Base-by-base conservation (phyloP, 2,329 filamentous ascomycete genomes). In the Sclerotinia glacialis region DNA sequence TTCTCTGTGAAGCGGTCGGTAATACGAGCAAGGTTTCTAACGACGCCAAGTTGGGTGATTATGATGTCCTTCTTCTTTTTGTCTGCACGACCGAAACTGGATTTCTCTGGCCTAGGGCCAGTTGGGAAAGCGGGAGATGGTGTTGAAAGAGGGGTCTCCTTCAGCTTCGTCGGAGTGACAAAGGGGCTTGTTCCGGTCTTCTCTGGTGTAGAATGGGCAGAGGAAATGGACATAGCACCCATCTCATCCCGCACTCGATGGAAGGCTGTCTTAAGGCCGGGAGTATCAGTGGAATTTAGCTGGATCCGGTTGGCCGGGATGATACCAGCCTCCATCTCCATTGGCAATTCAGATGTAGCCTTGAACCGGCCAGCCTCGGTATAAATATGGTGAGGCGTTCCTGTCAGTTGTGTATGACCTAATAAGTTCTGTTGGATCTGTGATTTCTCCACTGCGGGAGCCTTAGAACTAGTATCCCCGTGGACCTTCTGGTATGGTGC, bases 21-120 rank as follows among this genome's bases (percentile, higher is more conserved):
- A 7, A 69, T 53, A 18, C 62, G 64, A 28, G 67, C 60, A 37
- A 44, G 21, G 50, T 72, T 73, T 26, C 67, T 68, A 18, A 50
- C 50, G n/a, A 70, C 42, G 7, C 68, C 67, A n/a, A 34, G 21
- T n/a, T 60, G 40, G 6, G 50, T 58, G 46, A 73, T 67, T 28
- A 72, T 52, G 47, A 73, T 67, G 16, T 72, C 70, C 47, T 68
- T 69, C 52, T 65, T 69, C 7, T 52, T 56, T 18, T 66, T 68
- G 34, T 70, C 67, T 18, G 66, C 28, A n/a, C 68, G 69, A 59
- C 52, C 40, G 31, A 53, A 56, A 31, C 40, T 50, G 9, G 50
- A 26, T 18, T 55, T 56, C 6, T 18, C 34, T 37, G 44, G 44
- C 31, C 58, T 61, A 26, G 31, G 60, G 8, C 49, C 47, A 26